Conservation (phyloP, 164 flowering plant species). For the Vitis riparia region DNA sequence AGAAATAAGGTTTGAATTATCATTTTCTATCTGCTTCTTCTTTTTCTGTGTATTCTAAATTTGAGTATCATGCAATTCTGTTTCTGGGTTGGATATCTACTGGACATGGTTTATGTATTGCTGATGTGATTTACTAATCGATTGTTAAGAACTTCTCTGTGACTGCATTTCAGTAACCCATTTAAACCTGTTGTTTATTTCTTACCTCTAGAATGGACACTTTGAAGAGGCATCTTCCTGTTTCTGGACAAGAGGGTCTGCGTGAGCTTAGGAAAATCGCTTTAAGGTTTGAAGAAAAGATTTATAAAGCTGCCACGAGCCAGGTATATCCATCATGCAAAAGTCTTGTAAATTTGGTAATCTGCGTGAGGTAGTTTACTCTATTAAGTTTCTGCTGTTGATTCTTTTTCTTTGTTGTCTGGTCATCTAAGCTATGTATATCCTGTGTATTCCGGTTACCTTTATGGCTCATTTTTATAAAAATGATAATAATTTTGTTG, state of each 20-base stretch:
- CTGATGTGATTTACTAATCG: neutral
- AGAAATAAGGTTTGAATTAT: too few species aligned
- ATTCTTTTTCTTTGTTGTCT: neutral
- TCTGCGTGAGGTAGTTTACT: too few species aligned
- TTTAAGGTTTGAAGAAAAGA: constrained; percentile 28
- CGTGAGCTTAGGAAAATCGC: constrained; percentile 26
- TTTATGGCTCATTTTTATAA: too few species aligned
- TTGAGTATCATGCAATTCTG: too few species aligned
- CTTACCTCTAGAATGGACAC: constrained; percentile 17
- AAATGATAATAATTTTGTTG: too few species aligned
- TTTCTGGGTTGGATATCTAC: too few species aligned
- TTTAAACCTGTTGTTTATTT: neutral
- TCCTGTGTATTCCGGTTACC: too few species aligned
- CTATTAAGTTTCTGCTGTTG: neutral
- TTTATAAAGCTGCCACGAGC: constrained; percentile 17
- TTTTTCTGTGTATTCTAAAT: too few species aligned
- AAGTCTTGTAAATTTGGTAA: neutral
- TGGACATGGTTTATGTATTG: too few species aligned
- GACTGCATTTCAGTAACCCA: neutral
- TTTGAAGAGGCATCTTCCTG: constrained; percentile 24
- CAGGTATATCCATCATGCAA: constrained; percentile 13
- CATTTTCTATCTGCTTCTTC: too few species aligned
- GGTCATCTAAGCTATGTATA: too few species aligned
- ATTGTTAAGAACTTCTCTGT: neutral
- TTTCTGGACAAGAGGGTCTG: constrained; percentile 26